These are phyloP conservation scores for Fremontodendron californicum DNA, from an alignment of 345 rosid species.

Conservation along the genomic window DNA sequence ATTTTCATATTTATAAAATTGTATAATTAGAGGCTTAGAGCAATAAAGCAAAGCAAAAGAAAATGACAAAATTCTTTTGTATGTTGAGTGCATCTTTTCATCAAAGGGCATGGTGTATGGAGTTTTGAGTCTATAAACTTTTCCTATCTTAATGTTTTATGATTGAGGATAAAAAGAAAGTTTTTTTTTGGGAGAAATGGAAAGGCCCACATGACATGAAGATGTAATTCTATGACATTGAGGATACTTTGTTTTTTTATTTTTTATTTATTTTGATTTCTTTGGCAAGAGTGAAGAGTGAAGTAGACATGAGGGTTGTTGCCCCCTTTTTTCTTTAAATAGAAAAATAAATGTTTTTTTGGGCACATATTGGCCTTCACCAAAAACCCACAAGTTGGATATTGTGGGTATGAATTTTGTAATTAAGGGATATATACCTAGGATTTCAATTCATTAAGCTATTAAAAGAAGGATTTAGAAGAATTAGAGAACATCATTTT, in stretches of 20 bases:
- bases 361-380: no score
- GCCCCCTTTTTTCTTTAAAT: not conserved
- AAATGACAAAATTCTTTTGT: not conserved
- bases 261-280: not conserved
- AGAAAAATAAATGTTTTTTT: not conserved
- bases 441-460: no score
- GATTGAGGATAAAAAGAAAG: not conserved
- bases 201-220: conserved; percentile 22
- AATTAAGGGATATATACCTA: no score
- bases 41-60: not conserved
- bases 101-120: conserved; percentile 13
- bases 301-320: conserved; percentile 12
- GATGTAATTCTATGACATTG: conserved; percentile 6
- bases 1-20: not conserved
- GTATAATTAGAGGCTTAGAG: not conserved
- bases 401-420: not conserved
- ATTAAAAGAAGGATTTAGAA: no score
- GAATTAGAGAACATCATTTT: no score
- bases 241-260: not conserved
- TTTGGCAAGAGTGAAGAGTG: not conserved
- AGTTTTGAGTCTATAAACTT: conserved; percentile 7
- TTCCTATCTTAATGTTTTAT: not conserved
- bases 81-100: not conserved
- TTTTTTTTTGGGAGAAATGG: not conserved
- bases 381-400: not conserved